A percentile compares a stretch with the other conserved stretches of the same genome.
phyloP scores from a whole-genome alignment of 345 rosid species.

The Diplotaxis tenuifolia region DNA sequence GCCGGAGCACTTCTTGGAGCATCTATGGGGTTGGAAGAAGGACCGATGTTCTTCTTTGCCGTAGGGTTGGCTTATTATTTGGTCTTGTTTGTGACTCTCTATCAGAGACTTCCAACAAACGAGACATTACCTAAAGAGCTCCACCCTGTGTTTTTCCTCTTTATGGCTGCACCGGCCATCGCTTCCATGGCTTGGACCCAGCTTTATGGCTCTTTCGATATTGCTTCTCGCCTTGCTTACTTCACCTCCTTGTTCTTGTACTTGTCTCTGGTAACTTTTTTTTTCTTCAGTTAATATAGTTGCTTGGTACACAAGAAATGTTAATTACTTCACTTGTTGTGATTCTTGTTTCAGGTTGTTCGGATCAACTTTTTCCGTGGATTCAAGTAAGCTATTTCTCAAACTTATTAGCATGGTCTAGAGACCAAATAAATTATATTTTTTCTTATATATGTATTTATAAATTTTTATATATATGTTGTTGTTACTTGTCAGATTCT shows the following conservation, averaged over 20 bases:
- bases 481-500: slow-evolving; percentile 52
- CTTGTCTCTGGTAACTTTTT: slow-evolving; percentile 59
- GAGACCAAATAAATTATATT: background rate
- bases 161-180: slow-evolving; percentile 85
- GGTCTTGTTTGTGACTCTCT: slow-evolving; percentile 85
- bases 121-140: slow-evolving; percentile 88
- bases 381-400: slow-evolving; percentile 49
- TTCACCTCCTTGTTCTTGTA: slow-evolving; percentile 88
- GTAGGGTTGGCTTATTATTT: slow-evolving; percentile 81
- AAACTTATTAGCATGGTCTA: background rate
- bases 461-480: background rate
- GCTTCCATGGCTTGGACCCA: slow-evolving; percentile 92
- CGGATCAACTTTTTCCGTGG: slow-evolving; percentile 77
- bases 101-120: slow-evolving; percentile 89
- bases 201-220: slow-evolving; percentile 65
- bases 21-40: slow-evolving; percentile 86
- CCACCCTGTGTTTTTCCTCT: slow-evolving; percentile 92
- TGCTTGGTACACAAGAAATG: slow-evolving; percentile 18
- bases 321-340: background rate
- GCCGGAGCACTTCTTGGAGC: slow-evolving; percentile 90
- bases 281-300: background rate
- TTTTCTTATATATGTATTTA: background rate
- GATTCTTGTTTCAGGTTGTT: slow-evolving; percentile 57
- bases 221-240: slow-evolving; percentile 75
- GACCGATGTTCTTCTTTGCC: slow-evolving; percentile 86